Conservation (phyloP, 352 stramenopile species). For the Phytophthora sp. region DNA sequence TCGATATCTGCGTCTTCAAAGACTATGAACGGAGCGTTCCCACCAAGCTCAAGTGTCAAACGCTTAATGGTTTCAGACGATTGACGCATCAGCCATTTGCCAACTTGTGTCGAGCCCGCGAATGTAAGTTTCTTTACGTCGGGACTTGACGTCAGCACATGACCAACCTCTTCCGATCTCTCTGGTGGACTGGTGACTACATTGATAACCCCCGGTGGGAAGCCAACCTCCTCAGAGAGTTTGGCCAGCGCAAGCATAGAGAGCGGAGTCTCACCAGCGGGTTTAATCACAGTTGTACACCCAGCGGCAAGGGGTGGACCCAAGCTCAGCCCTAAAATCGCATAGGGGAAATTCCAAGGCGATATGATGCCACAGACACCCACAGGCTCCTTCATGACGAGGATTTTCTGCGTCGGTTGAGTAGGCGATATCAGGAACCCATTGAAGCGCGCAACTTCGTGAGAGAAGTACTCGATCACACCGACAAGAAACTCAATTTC, state of each 20-base stretch:
- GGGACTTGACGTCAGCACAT: constrained; percentile 58
- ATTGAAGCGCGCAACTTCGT: constrained; percentile 88
- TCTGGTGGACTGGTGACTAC: constrained; percentile 70
- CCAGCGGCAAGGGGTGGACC: constrained; percentile 91
- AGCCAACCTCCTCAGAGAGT: constrained; percentile 84
- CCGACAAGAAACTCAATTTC: constrained; percentile 93
- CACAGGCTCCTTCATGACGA: constrained; percentile 90
- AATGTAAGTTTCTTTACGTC: constrained; percentile 90
- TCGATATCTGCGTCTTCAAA: constrained; percentile 86
- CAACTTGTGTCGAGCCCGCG: constrained; percentile 81
- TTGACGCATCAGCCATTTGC: constrained; percentile 75
- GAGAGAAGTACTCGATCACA: constrained; percentile 97
- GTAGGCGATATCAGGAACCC: constrained; percentile 81
- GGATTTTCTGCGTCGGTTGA: constrained; percentile 54
- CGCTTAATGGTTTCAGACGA: constrained; percentile 75
- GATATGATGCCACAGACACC: constrained; percentile 95
- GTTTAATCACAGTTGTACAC: constrained; percentile 96
- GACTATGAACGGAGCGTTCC: constrained; percentile 92
- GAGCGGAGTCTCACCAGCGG: constrained; percentile 95
- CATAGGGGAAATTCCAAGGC: constrained; percentile 98
- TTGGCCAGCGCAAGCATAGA: constrained; percentile 92
- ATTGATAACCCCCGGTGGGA: constrained; percentile 89
- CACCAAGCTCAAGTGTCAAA: constrained; percentile 83
- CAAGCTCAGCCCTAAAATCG: constrained; percentile 97
- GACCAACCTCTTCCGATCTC: constrained; percentile 71